phyloP scores from a whole-genome alignment of 495 filamentous ascomycete species.

The Talaromyces trachyspermus region DNA sequence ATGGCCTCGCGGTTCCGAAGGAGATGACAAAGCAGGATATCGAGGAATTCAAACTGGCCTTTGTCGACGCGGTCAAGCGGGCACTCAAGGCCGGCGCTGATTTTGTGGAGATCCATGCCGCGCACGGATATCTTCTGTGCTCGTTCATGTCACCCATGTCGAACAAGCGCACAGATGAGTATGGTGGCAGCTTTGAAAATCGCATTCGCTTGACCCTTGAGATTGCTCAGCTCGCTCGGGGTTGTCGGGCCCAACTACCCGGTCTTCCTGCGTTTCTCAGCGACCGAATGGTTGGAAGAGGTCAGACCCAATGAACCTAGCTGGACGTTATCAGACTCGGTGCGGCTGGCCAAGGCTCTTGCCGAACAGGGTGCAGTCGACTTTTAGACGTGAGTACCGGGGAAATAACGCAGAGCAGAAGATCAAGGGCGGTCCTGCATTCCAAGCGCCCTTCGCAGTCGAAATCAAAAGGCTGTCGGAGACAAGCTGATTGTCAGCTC shows the following conservation, averaged over 20 bases:
- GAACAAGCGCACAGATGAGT: conserved; percentile 58
- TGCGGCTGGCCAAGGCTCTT: conserved; percentile 45
- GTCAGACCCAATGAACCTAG: conserved; percentile 34
- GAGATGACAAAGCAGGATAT: conserved; percentile 53
- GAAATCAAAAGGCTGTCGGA: conserved; percentile 55
- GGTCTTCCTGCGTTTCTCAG: conserved; percentile 53
- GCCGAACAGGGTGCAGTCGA: conserved; percentile 49
- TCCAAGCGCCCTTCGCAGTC: conserved; percentile 59
- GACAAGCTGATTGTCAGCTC: conserved; percentile 49
- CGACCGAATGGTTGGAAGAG: conserved; percentile 54
- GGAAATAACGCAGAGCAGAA: conserved; percentile 50
- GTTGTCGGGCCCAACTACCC: conserved; percentile 56
- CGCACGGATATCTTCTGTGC: conserved; percentile 57
- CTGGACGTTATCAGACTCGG: conserved; percentile 51
- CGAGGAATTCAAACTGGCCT: conserved; percentile 47
- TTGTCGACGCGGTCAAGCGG: conserved; percentile 45
- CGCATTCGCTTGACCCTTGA: conserved; percentile 50
- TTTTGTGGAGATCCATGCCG: conserved; percentile 49
- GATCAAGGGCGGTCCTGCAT: conserved; percentile 47
- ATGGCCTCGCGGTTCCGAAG: conserved; percentile 41
- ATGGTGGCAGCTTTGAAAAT: conserved; percentile 61
- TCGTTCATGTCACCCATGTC: conserved; percentile 56
- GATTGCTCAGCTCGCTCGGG: conserved; percentile 46
- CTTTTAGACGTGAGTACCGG: conserved; percentile 58
- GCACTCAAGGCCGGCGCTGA: conserved; percentile 51